Base-by-base conservation (phyloP, 164 flowering plant genomes). In the Nelumbo lutea region DNA sequence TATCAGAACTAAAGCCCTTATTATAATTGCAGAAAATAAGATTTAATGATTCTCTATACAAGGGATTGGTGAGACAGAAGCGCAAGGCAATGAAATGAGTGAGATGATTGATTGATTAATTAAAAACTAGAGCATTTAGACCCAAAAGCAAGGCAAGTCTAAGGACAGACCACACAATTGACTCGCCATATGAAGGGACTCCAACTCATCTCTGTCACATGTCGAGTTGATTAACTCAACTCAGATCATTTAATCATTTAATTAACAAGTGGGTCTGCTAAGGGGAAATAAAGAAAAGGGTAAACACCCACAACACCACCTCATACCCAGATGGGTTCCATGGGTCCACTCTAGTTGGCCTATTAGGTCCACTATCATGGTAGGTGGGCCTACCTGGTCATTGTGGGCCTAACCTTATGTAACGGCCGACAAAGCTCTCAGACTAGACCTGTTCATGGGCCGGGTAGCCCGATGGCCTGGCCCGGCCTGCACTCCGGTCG, bases 211-310 rank as follows among this genome's bases (percentile, higher is more conserved):
- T 39, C 41, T 11, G 38, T 43, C 70, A 66, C 61, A 68, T 46
- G 70, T 55, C 52, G 59, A 68, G 55, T 46, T 58, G 43, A 68
- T 27, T 59, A 68, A 9, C n/a, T 43, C 46, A 56, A 8, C 45
- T 11, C 5, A 39, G 13, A 41, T 4, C 6, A 27, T 39, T 40
- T 41, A 51, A 9, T 48, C 3, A 9, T 65, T 27, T 27, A 27
- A 27, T 27, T 27, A 27, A 27, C 27, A 27, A 27, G 27, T 27
- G 27, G 27, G 27, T 27, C 27, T 27, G 27, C 27, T 27, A 27
- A 27, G 27, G 27, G 27, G 27, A 27, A 27, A 27, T 27, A 27
- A 27, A 27, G 27, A 27, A 27, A 27, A 27, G 27, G 27, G 27
- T 27, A 27, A 27, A 27, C 27, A 27, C 27, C 27, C 27, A 27